Evolutionary conservation across 164 flowering plant species (phyloP).

Genomic region (Nelumbo lutea): DNA sequence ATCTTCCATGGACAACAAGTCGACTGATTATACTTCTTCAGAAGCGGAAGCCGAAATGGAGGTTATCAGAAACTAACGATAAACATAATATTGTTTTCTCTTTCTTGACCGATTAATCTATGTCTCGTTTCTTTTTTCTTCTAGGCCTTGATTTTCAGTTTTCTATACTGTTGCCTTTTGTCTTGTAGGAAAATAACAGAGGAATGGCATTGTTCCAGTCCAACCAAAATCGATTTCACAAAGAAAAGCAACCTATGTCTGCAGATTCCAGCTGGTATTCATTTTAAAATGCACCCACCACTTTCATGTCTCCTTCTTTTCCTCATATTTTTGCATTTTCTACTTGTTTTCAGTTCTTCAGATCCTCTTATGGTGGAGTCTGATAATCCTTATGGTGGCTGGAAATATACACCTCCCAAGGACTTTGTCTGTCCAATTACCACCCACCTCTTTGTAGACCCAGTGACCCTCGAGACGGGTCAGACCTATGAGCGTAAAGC

Average conservation of each 20-base stretch:
- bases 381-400: constrained; percentile 29
- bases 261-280: constrained; percentile 48
- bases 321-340: constrained; percentile 9
- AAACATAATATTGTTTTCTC: background rate
- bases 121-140: constrained; percentile 12
- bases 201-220: constrained; percentile 36
- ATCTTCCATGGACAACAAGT: constrained; percentile 22
- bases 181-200: constrained; percentile 52
- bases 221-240: constrained; percentile 19
- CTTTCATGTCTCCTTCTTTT: constrained; percentile 1
- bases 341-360: constrained; percentile 29
- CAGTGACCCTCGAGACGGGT: constrained; percentile 86
- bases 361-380: constrained; percentile 41
- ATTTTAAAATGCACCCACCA: background rate
- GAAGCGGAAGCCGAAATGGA: constrained; percentile 35
- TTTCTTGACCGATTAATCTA: constrained; percentile 37
- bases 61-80: constrained; percentile 41
- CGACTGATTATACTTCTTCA: constrained; percentile 21
- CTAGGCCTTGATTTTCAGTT: background rate
- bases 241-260: constrained; percentile 30
- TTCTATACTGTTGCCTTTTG: constrained; percentile 12
- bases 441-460: constrained; percentile 61
- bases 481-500: constrained; percentile 83
- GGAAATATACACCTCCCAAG: constrained; percentile 61
- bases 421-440: constrained; percentile 88